phyloP scores from a whole-genome alignment of 2,329 filamentous ascomycete genomes.

The Blumeria hordei region DNA sequence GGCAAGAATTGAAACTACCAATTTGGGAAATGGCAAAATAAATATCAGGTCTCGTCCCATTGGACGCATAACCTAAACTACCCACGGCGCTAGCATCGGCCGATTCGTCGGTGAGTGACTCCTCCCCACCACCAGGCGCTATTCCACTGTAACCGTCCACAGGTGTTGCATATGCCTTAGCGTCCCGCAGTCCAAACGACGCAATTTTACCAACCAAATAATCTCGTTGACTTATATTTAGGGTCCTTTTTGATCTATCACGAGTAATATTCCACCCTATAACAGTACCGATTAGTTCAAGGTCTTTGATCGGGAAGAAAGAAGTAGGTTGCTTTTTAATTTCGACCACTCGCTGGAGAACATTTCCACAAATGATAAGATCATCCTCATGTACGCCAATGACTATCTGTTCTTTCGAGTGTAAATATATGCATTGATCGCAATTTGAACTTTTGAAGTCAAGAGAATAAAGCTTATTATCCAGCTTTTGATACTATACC shows the following conservation, averaged over 20 bases:
- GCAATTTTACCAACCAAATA: not conserved
- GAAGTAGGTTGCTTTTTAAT: not conserved
- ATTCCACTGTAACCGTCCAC: not conserved
- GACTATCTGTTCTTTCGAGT: not conserved
- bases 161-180: not conserved
- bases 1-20: not conserved
- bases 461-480: not conserved
- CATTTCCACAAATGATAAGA: not conserved
- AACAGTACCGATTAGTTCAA: not conserved
- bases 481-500: not conserved
- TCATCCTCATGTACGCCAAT: constrained; percentile 1
- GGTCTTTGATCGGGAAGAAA: not conserved
- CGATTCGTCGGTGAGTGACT: not conserved
- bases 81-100: not conserved
- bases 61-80: not conserved
- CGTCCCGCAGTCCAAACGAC: not conserved
- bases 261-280: not conserved
- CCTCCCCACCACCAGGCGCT: not conserved
- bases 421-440: too few relatives aligned
- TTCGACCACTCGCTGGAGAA: not conserved
- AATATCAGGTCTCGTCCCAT: not conserved
- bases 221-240: not conserved
- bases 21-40: not conserved
- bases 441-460: not conserved
- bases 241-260: not conserved